Evolutionary conservation across 2,329 filamentous ascomycete species (phyloP), one percentile per base, ranked within the genome.

Genomic region (Metarhizium brunneum): DNA sequence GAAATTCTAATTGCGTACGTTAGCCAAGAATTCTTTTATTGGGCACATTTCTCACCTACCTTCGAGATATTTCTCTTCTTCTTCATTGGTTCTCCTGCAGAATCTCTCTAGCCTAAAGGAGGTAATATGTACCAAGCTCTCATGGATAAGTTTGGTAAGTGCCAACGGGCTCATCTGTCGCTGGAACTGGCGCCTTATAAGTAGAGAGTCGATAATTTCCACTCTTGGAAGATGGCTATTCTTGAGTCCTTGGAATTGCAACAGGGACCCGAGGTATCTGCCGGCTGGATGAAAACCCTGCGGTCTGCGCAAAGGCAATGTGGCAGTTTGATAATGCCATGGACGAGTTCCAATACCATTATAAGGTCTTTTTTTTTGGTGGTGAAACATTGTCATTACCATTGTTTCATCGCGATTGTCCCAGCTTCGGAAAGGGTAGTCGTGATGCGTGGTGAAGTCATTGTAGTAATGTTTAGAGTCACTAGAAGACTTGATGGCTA

Each of bases 41-140:
- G 35, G 20, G 36, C 30, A 29, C n/a, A 1, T 43, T 55, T 50
- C 18, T 55, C 47, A 55, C 53, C 51, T 55, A 55, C 53, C 47
- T 55, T 55, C 29, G 40, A 55, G 53, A 55, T 55, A 55, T 55
- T 55, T 16, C 18, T 55, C 53, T 51, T 55, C 53, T 43, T 55
- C 45, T 30, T 55, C 47, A 6, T 32, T 42, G 53, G 32, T 50
- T 55, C 16, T 55, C 53, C 53, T 55, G 53, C 53, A 55, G 47
- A 47, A 55, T 43, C 45, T 55, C 47, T 55, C 53, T 36, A 55
- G 53, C 53, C 53, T 50, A 2, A 55, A 55, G 35, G 47, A 43
- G 53, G 3, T 51, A 51, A 47, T 55, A 43, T 43, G 3, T 42
- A 55, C 47, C 53, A 55, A 45, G 18, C 53, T 55, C 51, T 55